phyloP scores from a whole-genome alignment of 305 asterid species.

The Fraxinus ornus region DNA sequence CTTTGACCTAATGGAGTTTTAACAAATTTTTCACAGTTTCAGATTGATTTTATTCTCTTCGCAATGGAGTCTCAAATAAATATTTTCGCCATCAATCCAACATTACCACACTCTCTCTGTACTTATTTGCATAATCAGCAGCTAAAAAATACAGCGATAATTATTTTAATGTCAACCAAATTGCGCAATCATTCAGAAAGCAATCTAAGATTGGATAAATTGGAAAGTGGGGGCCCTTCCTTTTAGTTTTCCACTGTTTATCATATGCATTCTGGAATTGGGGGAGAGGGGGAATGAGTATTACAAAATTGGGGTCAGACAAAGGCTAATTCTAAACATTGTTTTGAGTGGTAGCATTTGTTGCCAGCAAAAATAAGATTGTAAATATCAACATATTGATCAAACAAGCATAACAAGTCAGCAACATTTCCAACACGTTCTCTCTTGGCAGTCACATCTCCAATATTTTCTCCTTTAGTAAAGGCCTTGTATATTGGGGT shows the following conservation, averaged over 20 bases:
- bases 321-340: not conserved
- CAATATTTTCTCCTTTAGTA: conserved; percentile 97
- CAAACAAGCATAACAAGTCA: conserved; percentile 66
- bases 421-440: conserved; percentile 94
- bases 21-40: not conserved
- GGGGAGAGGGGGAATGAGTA: not conserved
- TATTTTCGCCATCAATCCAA: not conserved
- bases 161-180: not conserved
- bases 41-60: not conserved
- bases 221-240: not conserved
- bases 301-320: not conserved
- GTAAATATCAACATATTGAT: conserved; percentile 19
- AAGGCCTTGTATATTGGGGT: conserved; percentile 97
- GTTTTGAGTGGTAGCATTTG: conserved; percentile 8
- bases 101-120: not conserved
- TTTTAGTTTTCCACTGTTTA: not conserved
- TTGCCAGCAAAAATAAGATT: conserved; percentile 5
- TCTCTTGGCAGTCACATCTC: conserved; percentile 98
- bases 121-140: not conserved
- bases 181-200: not conserved
- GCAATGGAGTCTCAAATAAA: not conserved
- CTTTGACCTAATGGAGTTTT: too few species aligned
- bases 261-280: not conserved
- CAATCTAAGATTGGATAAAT: not conserved
- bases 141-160: not conserved